These are phyloP conservation scores for Mortierella sp. DNA, from an alignment of 371 early-diverging fungal species.

Conservation along the genomic window DNA sequence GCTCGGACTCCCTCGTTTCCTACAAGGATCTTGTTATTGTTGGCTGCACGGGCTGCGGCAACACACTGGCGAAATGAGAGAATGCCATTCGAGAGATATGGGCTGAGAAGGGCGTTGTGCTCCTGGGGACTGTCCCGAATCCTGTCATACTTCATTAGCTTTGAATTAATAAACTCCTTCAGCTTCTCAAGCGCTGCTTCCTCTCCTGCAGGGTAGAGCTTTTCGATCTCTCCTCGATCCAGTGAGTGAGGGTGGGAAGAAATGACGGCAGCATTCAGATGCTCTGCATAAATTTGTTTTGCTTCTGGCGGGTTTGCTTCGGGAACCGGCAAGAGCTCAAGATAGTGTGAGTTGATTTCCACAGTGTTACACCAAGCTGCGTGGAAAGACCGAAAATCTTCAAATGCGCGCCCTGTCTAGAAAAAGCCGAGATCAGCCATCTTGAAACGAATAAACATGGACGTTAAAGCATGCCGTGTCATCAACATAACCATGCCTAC, in stretches of 20 bases:
- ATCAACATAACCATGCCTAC: constrained; percentile 7
- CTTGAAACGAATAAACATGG: not conserved
- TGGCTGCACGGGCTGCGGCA: constrained; percentile 54
- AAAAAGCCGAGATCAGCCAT: not conserved
- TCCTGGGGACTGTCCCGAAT: constrained; percentile 34
- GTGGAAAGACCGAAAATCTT: constrained; percentile 54
- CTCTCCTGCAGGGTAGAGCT: constrained; percentile 57
- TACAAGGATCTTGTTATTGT: constrained; percentile 57
- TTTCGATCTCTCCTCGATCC: constrained; percentile 21
- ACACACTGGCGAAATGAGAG: constrained; percentile 64
- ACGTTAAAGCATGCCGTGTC: not conserved
- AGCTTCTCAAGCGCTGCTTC: constrained; percentile 50
- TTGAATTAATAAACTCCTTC: constrained; percentile 26
- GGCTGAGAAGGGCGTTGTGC: constrained; percentile 39
- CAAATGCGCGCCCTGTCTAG: constrained; percentile 42
- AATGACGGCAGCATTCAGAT: constrained; percentile 15
- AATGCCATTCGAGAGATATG: constrained; percentile 59
- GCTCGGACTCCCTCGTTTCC: constrained; percentile 60
- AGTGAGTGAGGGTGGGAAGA: constrained; percentile 24
- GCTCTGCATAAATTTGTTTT: constrained; percentile 22
- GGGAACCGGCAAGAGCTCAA: constrained; percentile 29
- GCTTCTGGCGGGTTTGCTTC: constrained; percentile 29
- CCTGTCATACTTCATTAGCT: constrained; percentile 38
- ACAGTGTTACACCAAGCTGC: constrained; percentile 52
- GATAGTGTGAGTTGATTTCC: constrained; percentile 32